These are phyloP conservation scores for Jimgerdemannia lactiflua DNA, from an alignment of 192 early-diverging fungal species.

Conservation along the genomic window DNA sequence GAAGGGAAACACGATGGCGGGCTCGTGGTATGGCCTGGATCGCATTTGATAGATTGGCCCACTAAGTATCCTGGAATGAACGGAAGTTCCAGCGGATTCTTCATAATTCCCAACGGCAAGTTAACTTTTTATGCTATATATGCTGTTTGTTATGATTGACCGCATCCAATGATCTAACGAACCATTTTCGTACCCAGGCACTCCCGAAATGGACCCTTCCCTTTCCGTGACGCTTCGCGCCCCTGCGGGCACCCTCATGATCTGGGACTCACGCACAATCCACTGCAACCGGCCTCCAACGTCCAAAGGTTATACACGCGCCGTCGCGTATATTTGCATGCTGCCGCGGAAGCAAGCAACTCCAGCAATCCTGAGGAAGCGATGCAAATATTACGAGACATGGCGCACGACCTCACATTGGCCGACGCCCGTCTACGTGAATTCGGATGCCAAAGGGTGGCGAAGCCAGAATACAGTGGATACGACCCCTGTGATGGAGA, in stretches of 20 bases:
- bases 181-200: not conserved
- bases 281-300: constrained; percentile 23
- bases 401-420: constrained; percentile 18
- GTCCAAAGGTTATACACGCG: constrained; percentile 8
- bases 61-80: constrained; percentile 3
- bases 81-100: constrained; percentile 5
- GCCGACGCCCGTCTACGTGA: constrained; percentile 16
- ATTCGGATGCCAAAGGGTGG: constrained; percentile 4
- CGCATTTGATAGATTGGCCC: constrained; percentile 17
- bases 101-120: not conserved
- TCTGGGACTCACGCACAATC: constrained; percentile 23
- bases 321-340: constrained; percentile 21
- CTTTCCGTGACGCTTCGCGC: constrained; percentile 15
- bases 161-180: not conserved
- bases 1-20: constrained; percentile 14
- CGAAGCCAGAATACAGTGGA: not conserved
- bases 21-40: constrained; percentile 20
- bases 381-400: constrained; percentile 7
- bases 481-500: constrained; percentile 7
- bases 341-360: constrained; percentile 10
- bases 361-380: not conserved
- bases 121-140: not conserved
- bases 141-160: not conserved
- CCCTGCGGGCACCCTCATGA: constrained; percentile 14
- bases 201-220: constrained; percentile 7